Evolutionary conservation across 805 yeast genomes (phyloP).

Genomic region (Saccharomycopsis selenospora): DNA sequence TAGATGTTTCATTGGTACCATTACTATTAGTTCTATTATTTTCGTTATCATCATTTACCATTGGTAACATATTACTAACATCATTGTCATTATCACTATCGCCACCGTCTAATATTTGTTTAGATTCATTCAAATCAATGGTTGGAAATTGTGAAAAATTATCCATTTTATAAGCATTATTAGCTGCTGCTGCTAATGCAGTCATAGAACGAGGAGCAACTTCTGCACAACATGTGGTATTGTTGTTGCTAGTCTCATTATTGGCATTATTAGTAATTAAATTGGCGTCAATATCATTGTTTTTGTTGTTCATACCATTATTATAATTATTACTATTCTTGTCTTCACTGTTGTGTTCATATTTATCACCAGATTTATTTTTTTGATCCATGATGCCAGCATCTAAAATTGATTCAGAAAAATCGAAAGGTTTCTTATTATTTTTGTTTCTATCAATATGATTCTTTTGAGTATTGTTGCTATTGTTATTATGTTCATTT

Average conservation of each 20-base stretch:
- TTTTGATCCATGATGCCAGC: neutral
- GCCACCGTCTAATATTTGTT: neutral
- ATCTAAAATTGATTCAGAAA: neutral
- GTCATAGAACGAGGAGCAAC: constrained; percentile 16
- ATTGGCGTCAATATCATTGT: neutral
- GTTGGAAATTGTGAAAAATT: neutral
- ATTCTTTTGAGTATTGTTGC: neutral
- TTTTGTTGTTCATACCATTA: too few relatives aligned
- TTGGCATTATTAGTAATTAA: neutral
- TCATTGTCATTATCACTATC: neutral
- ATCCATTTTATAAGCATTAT: neutral
- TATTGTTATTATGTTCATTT: neutral
- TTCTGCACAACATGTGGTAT: constrained; percentile 9
- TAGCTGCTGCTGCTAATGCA: constrained; percentile 11
- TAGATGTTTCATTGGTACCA: neutral
- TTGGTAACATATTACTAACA: neutral
- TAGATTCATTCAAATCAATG: neutral
- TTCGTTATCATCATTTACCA: neutral
- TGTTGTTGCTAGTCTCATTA: too few relatives aligned
- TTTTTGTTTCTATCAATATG: neutral
- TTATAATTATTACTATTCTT: too few relatives aligned
- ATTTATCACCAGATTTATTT: too few relatives aligned
- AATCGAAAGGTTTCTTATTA: neutral
- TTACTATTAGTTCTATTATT: neutral
- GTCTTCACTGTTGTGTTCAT: too few relatives aligned